Percentiles rank a stretch among this genome's conserved stretches.
These are phyloP conservation scores for Trichoderma aggressivum DNA, from an alignment of 2,329 filamentous ascomycete species.

Conservation along the genomic window DNA sequence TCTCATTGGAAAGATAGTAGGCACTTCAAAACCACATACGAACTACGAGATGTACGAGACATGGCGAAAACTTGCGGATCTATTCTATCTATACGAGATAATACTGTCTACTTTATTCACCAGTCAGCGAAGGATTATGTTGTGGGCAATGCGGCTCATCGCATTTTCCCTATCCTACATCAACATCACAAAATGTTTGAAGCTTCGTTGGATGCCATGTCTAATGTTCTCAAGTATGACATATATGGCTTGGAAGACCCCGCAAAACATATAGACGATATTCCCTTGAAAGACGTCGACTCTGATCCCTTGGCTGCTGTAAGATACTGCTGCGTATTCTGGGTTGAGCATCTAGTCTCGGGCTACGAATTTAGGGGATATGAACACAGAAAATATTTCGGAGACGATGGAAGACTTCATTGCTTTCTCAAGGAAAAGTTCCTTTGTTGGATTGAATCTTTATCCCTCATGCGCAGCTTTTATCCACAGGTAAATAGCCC, in stretches of 20 bases:
- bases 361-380: not conserved
- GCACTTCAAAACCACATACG: not conserved
- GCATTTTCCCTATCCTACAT: not conserved
- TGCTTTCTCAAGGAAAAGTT: not conserved
- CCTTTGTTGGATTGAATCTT: not conserved
- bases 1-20: not conserved
- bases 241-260: not conserved
- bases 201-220: not conserved
- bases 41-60: not conserved
- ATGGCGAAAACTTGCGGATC: not conserved
- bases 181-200: not conserved
- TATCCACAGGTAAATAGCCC: too few relatives aligned
- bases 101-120: not conserved
- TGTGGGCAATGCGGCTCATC: not conserved
- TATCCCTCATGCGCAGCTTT: not conserved
- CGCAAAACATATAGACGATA: not conserved
- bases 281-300: rapidly evolving
- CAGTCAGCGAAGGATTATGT: not conserved
- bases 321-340: not conserved
- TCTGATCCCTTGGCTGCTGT: not conserved
- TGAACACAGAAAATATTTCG: not conserved
- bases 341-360: not conserved
- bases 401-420: not conserved
- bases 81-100: not conserved
- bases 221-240: not conserved